These are phyloP conservation scores for Erodium moschatum DNA, from an alignment of 441 rosid species.

Conservation along the genomic window DNA sequence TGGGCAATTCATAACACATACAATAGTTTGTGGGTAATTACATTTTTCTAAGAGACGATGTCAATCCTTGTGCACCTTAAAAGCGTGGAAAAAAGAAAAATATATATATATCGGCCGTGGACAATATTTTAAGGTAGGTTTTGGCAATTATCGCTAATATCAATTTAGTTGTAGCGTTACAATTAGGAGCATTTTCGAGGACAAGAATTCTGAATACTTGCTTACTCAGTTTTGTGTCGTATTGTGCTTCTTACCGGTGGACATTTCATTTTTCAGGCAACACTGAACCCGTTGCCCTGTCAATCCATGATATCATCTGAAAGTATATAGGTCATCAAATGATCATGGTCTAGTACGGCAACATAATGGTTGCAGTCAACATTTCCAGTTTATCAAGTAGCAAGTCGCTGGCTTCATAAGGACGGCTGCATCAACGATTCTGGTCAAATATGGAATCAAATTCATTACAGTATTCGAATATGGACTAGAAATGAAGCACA, in stretches of 20 bases:
- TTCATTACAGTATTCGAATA: background rate
- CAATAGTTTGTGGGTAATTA: no score
- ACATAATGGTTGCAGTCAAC: no score
- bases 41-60: no score
- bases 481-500: background rate
- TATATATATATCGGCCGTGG: no score
- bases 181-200: background rate
- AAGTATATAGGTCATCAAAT: background rate
- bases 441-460: no score
- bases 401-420: background rate
- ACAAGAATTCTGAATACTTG: background rate
- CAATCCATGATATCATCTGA: background rate
- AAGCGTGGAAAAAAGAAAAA: no score
- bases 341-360: no score
- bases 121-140: no score
- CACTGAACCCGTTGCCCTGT: background rate
- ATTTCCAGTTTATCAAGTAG: background rate
- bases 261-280: background rate
- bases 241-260: background rate
- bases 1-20: no score
- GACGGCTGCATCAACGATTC: no score
- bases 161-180: background rate
- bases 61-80: no score
- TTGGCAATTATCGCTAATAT: no score
- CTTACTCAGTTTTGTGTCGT: background rate